Base-by-base conservation (phyloP, 768 basidiomycete genomes). In the Hygrophorus pudorinus region DNA sequence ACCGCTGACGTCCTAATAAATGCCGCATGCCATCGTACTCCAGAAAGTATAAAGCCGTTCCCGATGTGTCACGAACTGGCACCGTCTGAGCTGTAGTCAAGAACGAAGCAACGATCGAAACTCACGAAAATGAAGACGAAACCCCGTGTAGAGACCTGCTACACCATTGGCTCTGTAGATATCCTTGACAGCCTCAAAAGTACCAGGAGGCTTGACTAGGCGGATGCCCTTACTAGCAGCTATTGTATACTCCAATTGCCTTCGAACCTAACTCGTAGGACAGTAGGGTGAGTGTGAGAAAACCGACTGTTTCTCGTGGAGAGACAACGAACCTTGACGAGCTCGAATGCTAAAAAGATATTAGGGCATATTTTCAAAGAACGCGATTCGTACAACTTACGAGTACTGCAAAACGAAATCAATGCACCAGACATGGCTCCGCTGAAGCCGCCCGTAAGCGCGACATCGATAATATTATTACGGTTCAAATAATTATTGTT, bases 21-120 rank as follows among this genome's bases (percentile, higher is more conserved):
- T 90, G 82, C 36, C 92, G 79, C 75, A 94, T 78, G 13, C 84
- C 82, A 57, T 97, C 92, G 58, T 97, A 96, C 58, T 93, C 90
- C 29, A 89, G 73, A 60, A 97, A 97, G 60, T 97, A 97, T 14
- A 96, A 67, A 4, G 83, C 85, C 10, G 93, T 94, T 38, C 91
- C 92, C 37, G 76, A 61, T 20, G 89, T 93, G 60, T 97, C 92
- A 46, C 92, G 82, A 42, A 90, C 86, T 90, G 54, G 29, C 49
- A 41, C 8, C 43, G 28, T 30, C 33, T 32, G 42, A 14, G 10
- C 18, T 16, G 16, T 46, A 41, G 24, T 21, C 11, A 16, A 41
- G 39, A 20, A 30, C 6, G 3, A 27, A 29, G 12, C 12, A 9
- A 12, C 16, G 33, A 36, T 39, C 50, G 37, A 42, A 5, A 61